Percentiles rank a stretch among this genome's conserved stretches.
phyloP scores from a whole-genome alignment of 805 yeast species.

The Groenewaldozyma salmanticensis region DNA sequence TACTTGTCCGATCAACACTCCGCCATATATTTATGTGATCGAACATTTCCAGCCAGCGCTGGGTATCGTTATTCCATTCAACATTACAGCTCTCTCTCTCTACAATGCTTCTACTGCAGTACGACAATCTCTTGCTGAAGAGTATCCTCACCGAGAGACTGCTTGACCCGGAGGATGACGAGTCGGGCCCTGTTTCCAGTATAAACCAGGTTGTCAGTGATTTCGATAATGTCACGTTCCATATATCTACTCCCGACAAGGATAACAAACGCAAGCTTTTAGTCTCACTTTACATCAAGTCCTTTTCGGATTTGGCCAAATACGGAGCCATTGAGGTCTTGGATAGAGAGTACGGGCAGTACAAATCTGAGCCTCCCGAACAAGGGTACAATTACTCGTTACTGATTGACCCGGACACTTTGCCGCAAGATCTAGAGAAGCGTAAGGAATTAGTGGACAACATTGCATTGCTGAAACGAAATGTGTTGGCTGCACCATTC shows the following conservation, averaged over 20 bases:
- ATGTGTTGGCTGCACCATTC: constrained; percentile 88
- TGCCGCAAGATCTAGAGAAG: constrained; percentile 37
- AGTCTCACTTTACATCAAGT: constrained; percentile 62
- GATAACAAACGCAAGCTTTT: constrained; percentile 48
- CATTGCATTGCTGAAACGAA: constrained; percentile 70
- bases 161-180: constrained; percentile 33
- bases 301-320: constrained; percentile 62
- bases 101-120: constrained; percentile 75
- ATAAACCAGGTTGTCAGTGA: constrained; percentile 87
- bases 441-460: constrained; percentile 46
- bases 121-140: constrained; percentile 71
- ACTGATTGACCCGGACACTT: constrained; percentile 46
- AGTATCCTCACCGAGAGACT: constrained; percentile 70
- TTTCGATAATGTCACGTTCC: constrained; percentile 93
- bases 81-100: too few species aligned
- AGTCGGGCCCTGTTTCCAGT: constrained; percentile 27
- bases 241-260: constrained; percentile 72
- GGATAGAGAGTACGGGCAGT: constrained; percentile 42
- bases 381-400: constrained; percentile 76
- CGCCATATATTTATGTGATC: too few species aligned
- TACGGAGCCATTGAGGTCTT: constrained; percentile 42
- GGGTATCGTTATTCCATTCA: background rate
- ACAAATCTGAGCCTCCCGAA: constrained; percentile 45
- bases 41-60: background rate
- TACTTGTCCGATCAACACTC: too few species aligned